A percentile compares a stretch with the other conserved stretches of the same genome.
Conservation (phyloP, 73 alveolate species). For the Paramecium primaurelia region DNA sequence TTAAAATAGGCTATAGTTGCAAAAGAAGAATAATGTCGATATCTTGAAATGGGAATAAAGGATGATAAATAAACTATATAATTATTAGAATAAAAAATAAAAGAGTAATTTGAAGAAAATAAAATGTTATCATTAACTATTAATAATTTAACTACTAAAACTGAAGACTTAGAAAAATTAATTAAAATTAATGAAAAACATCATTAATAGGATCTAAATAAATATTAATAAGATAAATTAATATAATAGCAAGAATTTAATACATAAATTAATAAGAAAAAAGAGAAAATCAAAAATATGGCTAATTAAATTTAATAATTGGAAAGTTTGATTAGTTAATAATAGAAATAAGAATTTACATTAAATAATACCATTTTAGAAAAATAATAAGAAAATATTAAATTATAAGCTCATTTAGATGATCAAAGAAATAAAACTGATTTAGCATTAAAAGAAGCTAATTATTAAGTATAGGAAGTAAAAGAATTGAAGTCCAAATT, state of each 20-base stretch:
- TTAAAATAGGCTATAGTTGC: neutral
- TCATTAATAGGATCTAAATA: neutral
- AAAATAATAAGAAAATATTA: neutral
- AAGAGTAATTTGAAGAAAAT: neutral
- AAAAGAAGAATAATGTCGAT: conserved; percentile 12
- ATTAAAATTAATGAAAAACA: neutral
- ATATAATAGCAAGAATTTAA: neutral
- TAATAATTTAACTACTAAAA: neutral
- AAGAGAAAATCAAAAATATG: neutral
- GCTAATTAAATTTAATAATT: neutral
- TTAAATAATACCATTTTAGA: neutral
- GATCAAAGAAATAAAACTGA: conserved; percentile 42
- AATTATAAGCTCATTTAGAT: neutral
- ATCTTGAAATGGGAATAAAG: neutral
- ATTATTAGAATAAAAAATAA: too few relatives aligned
- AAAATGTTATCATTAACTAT: neutral
- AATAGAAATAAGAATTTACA: neutral
- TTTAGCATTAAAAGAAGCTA: conserved; percentile 37
- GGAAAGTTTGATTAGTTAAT: neutral
- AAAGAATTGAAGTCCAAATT: neutral
- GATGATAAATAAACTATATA: neutral
- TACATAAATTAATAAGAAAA: neutral
- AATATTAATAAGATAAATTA: neutral
- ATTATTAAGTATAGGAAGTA: neutral
- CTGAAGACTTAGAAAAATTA: neutral